Evolutionary conservation across 106 monocot species (phyloP).

Genomic region (Allium cepa): DNA sequence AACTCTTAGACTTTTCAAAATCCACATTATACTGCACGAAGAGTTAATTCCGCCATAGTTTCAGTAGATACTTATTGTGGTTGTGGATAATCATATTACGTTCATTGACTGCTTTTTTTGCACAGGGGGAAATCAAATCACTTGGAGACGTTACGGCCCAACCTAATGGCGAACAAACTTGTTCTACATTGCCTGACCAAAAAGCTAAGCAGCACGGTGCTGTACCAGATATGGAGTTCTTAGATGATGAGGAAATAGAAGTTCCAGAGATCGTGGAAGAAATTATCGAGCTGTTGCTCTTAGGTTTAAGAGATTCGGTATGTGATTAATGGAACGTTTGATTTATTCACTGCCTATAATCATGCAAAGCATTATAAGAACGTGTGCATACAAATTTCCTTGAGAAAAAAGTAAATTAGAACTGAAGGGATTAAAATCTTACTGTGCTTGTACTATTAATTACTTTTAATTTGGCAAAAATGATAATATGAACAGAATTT

Average conservation of each 20-base stretch:
- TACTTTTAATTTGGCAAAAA: too few species aligned
- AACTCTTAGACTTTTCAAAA: too few species aligned
- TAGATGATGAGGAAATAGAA: conserved; percentile 67
- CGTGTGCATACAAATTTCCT: too few species aligned
- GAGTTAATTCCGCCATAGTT: too few species aligned
- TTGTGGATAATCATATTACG: not conserved
- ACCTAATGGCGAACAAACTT: conserved; percentile 9
- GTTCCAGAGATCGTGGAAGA: conserved; percentile 93
- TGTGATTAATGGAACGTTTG: conserved; percentile 6
- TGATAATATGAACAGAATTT: too few species aligned
- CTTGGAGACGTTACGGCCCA: conserved; percentile 34
- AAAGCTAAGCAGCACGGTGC: conserved; percentile 1
- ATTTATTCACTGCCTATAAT: too few species aligned
- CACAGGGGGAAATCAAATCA: conserved; percentile 51
- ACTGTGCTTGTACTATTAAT: too few species aligned
- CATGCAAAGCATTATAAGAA: too few species aligned
- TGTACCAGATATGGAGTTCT: conserved; percentile 9
- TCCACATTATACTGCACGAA: too few species aligned
- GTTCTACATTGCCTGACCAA: conserved; percentile 11
- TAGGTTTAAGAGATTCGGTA: conserved; percentile 90
- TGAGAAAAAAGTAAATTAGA: too few species aligned
- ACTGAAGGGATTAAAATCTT: too few species aligned
- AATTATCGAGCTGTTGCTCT: conserved; percentile 77
- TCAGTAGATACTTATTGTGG: not conserved
- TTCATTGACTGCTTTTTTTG: not conserved